Percentiles rank a stretch among this genome's conserved stretches.
Evolutionary conservation across 1,284 basidiomycete genomes (phyloP).

Genomic region (Leccinum laetum): DNA sequence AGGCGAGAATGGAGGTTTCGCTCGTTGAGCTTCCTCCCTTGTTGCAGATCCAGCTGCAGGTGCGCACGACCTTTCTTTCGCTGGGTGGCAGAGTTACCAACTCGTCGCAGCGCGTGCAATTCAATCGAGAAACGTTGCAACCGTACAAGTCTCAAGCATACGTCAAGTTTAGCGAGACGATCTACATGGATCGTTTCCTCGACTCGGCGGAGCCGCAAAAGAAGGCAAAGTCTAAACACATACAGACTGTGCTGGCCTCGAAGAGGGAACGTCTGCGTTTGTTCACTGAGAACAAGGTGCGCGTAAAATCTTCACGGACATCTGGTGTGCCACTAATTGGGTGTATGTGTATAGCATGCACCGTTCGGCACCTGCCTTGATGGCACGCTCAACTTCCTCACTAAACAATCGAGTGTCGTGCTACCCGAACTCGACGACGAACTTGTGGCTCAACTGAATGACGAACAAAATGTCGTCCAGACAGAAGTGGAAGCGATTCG

Average conservation of each 20-base stretch:
- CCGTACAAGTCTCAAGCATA: constrained; percentile 97
- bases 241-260: constrained; percentile 65
- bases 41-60: constrained; percentile 95
- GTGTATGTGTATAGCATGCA: constrained; percentile 44
- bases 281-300: constrained; percentile 70
- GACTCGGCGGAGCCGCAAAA: constrained; percentile 72
- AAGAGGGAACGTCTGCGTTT: constrained; percentile 67
- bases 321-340: not conserved
- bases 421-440: constrained; percentile 55
- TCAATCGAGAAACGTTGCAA: constrained; percentile 86
- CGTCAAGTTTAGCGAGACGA: constrained; percentile 84
- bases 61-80: constrained; percentile 33
- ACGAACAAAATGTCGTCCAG: constrained; percentile 54
- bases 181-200: constrained; percentile 93
- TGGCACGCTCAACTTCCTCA: constrained; percentile 55
- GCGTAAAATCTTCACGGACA: constrained; percentile 22
- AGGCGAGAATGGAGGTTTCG: constrained; percentile 86
- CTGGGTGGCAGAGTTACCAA: not conserved
- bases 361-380: constrained; percentile 56
- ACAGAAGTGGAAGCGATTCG: constrained; percentile 67
- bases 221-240: constrained; percentile 65
- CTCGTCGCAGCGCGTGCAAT: constrained; percentile 83
- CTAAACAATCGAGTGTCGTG: constrained; percentile 40
- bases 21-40: constrained; percentile 88
- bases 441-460: constrained; percentile 47